Conservation (phyloP, 1,284 basidiomycete genomes). For the Malassezia sp. region DNA sequence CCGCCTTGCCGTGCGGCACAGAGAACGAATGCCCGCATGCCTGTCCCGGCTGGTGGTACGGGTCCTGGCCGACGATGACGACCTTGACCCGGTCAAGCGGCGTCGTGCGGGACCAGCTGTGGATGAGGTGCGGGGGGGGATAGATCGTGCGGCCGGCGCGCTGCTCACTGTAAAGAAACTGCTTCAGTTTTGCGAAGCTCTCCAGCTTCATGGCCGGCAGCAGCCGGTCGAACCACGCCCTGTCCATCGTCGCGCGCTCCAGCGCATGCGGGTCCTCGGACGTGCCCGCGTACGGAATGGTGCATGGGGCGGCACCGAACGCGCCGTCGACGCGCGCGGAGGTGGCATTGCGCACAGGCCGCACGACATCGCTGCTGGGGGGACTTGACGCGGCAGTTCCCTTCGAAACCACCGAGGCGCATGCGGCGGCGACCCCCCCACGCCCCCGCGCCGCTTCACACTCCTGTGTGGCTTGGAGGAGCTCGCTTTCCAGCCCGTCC, state of each 20-base stretch:
- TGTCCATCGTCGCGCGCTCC: constrained; percentile 40
- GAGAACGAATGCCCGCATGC: constrained; percentile 45
- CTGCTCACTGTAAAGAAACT: constrained; percentile 31
- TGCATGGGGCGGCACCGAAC: background rate
- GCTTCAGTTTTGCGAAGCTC: constrained; percentile 34
- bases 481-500: constrained; percentile 23
- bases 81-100: constrained; percentile 39
- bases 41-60: constrained; percentile 46
- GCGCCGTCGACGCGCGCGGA: background rate
- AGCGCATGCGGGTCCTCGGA: constrained; percentile 23
- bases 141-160: constrained; percentile 27
- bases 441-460: constrained; percentile 12
- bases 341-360: background rate
- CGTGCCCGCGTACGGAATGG: constrained; percentile 6
- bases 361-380: background rate
- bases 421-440: background rate
- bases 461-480: constrained; percentile 26
- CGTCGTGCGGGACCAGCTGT: constrained; percentile 44
- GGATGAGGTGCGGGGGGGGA: constrained; percentile 35
- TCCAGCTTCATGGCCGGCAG: constrained; percentile 29
- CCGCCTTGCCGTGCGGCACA: constrained; percentile 35
- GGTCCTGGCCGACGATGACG: constrained; percentile 46
- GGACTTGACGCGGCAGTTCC: background rate
- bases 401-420: too few relatives aligned
- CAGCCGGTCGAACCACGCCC: constrained; percentile 28